Base-by-base conservation (phyloP, 441 rosid species). In the Cnidoscolus chayamansa region DNA sequence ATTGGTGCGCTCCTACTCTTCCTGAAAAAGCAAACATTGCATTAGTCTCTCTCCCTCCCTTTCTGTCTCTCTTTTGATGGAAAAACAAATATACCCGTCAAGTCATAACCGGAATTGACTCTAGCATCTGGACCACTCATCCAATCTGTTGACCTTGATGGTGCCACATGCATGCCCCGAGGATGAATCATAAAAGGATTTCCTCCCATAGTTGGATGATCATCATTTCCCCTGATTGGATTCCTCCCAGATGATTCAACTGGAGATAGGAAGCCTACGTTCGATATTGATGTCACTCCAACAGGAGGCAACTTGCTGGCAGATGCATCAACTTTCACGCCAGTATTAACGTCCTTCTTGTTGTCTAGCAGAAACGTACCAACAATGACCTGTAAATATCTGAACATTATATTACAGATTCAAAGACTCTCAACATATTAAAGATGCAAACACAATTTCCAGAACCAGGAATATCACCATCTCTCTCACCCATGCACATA, bases 331-430 rank as follows among this genome's bases (percentile, higher is more conserved):
- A 74, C 84, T 86, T 86, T 85, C 74, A 48, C 73, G 63, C 84
- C 78, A 70, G 77, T 72, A 61, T 75, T 70, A 0, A 48, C 60
- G 64, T 79, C 90, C 80, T 88, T 87, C 85, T 87, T 90, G 67
- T 81, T 61, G 72, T 90, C 93, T 43, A 87, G 68, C 81, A 83
- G 70, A 73, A 94, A 94, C 32, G 97, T 87, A 73, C 99, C 98
- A 56, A 92, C 84, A 77, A 92, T 90, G 45, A 94, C 96, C 99
- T 94, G 90, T 59, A 50, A 19, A 80, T 58, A 76, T 47, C 66
- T 58, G 72, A 69, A 40, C 4, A 70, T 64, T 55, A 68, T 50
- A 35, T 51, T 43, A 65, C 31, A 32, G 47, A 64, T 54, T 75
- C 31, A 63, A 51, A 56, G n/a, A 78, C 32, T 45, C 7, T 40